Conservation (phyloP, 2,329 filamentous ascomycete species). For the Tolypocladium endophyticum region DNA sequence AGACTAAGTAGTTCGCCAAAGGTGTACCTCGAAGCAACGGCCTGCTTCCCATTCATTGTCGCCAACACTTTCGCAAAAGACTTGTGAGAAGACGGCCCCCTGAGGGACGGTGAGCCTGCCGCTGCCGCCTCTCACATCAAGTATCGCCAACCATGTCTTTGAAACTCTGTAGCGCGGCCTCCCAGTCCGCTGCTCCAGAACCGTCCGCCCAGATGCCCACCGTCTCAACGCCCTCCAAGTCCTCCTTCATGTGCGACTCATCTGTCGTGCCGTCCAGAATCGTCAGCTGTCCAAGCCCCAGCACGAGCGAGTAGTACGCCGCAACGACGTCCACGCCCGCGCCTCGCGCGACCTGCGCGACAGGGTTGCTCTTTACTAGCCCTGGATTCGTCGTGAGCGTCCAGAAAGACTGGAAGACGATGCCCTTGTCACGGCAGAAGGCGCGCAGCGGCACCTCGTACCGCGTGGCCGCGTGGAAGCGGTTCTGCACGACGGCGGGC, state of each 20-base stretch:
- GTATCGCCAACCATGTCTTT: constrained; percentile 22
- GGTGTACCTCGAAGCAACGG: constrained; percentile 56
- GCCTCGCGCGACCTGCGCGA: constrained; percentile 35
- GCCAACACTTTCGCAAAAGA: constrained; percentile 57
- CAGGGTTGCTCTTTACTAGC: constrained; percentile 30
- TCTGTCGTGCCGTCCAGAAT: constrained; percentile 37
- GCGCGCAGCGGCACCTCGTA: constrained; percentile 51
- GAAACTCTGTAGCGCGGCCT: constrained; percentile 34
- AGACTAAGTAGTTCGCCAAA: constrained; percentile 11
- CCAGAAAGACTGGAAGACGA: constrained; percentile 45
- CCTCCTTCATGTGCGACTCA: constrained; percentile 36
- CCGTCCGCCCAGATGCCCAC: constrained; percentile 31
- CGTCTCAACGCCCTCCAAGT: constrained; percentile 31
- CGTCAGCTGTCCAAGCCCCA: constrained; percentile 31
- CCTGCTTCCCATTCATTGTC: constrained; percentile 56
- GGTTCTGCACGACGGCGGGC: constrained; percentile 61
- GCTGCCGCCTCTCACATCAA: neutral
- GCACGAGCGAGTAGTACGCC: constrained; percentile 36
- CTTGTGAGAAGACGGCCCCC: constrained; percentile 3
- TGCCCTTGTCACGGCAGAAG: constrained; percentile 29
- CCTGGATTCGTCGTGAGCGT: constrained; percentile 36
- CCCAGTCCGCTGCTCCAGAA: constrained; percentile 37
- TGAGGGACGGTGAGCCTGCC: neutral
- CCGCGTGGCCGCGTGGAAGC: constrained; percentile 50
- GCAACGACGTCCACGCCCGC: constrained; percentile 25